Conservation (phyloP, 2,329 filamentous ascomycete species). For the Hypocreales sp. region DNA sequence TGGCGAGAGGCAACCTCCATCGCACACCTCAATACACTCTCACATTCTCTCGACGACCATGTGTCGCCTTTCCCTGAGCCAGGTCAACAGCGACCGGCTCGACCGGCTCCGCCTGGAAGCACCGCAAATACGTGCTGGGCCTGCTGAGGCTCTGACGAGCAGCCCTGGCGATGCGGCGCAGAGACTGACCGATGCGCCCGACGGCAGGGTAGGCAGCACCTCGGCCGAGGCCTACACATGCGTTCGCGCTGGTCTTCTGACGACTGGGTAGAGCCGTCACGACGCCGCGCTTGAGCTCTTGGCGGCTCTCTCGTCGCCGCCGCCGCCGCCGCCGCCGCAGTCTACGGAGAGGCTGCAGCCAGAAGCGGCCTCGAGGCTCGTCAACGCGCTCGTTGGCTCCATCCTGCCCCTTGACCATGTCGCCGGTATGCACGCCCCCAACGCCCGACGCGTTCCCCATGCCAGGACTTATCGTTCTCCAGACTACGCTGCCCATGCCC, state of each 20-base stretch:
- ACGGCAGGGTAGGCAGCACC: background rate
- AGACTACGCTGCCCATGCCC: constrained; percentile 1
- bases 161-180: background rate
- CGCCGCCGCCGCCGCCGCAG: background rate
- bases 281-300: constrained; percentile 3
- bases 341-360: background rate
- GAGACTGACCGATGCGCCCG: background rate
- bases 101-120: background rate
- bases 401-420: background rate
- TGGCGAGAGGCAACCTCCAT: too few relatives aligned
- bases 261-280: constrained; percentile 1
- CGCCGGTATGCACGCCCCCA: background rate
- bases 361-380: background rate
- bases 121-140: background rate
- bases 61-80: too few relatives aligned
- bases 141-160: too few relatives aligned
- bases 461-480: background rate
- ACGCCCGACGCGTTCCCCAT: background rate
- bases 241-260: background rate
- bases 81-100: background rate
- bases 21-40: too few relatives aligned
- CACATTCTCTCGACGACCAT: too few relatives aligned
- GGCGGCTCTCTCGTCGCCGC: background rate
- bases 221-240: background rate
- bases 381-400: background rate